phyloP scores from a whole-genome alignment of 495 filamentous ascomycete genomes.

The Xylaria bambusicola region DNA sequence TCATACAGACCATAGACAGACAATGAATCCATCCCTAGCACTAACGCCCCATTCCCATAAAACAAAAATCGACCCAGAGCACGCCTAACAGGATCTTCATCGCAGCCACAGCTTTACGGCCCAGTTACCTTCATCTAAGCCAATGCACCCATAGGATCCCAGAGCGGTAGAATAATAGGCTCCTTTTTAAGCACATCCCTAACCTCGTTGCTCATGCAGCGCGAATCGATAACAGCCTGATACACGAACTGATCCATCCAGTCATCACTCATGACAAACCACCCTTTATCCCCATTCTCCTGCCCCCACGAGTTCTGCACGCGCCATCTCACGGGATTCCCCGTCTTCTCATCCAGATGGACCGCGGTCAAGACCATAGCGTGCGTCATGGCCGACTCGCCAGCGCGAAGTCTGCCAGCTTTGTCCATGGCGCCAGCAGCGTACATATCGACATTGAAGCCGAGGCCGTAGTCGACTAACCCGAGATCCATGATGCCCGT shows the following conservation, averaged over 20 bases:
- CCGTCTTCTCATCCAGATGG: slow-evolving; percentile 60
- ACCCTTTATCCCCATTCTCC: slow-evolving; percentile 67
- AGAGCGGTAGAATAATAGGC: slow-evolving; percentile 70
- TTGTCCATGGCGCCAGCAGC: slow-evolving; percentile 60
- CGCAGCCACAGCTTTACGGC: neutral
- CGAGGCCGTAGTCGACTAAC: slow-evolving; percentile 73
- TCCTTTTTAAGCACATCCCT: slow-evolving; percentile 67
- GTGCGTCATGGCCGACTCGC: slow-evolving; percentile 82
- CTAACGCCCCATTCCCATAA: neutral
- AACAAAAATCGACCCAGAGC: too few relatives aligned
- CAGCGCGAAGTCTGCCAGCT: slow-evolving; percentile 65
- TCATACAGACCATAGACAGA: neutral
- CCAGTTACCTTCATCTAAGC: slow-evolving; percentile 48
- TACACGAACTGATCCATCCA: slow-evolving; percentile 91
- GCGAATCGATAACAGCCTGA: slow-evolving; percentile 81
- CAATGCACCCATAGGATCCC: slow-evolving; percentile 88
- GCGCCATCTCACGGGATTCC: slow-evolving; percentile 70
- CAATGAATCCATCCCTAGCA: neutral
- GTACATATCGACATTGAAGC: slow-evolving; percentile 68
- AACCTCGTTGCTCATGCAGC: slow-evolving; percentile 64
- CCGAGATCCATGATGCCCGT: slow-evolving; percentile 77
- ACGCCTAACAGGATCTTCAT: neutral
- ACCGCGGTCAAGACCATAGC: slow-evolving; percentile 89
- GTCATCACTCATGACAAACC: slow-evolving; percentile 81
- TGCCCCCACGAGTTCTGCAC: slow-evolving; percentile 86